Percentiles rank a stretch among this genome's conserved stretches.
Evolutionary conservation across 129 eudicot genomes (phyloP).

Genomic region (Pittosporum tobira): DNA sequence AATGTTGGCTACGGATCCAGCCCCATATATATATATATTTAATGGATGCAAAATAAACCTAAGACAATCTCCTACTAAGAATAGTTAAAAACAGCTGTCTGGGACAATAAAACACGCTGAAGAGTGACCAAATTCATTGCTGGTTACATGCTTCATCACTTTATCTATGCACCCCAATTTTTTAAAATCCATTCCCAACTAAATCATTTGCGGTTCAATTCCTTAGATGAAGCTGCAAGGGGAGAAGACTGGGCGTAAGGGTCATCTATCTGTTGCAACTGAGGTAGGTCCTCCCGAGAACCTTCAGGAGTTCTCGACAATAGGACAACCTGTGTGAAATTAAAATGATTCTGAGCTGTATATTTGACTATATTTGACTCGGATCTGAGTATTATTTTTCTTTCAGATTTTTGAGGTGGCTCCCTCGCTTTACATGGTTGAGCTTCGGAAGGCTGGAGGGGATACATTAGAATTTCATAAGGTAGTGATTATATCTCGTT

Average conservation of each 20-base stretch:
- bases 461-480: conserved; percentile 95
- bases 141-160: background rate
- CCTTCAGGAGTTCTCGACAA: background rate
- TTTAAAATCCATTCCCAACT: background rate
- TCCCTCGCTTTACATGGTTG: conserved; percentile 90
- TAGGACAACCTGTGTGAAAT: background rate
- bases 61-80: no score
- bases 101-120: no score
- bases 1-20: no score
- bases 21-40: no score
- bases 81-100: no score
- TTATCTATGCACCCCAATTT: background rate
- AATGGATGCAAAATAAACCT: no score
- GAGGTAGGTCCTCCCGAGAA: conserved; percentile 43
- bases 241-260: conserved; percentile 95
- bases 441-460: conserved; percentile 90
- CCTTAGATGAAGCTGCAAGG: conserved; percentile 85
- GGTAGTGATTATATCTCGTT: conserved; percentile 26
- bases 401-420: conserved; percentile 87
- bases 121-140: no score
- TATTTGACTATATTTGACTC: background rate
- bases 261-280: conserved; percentile 86
- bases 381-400: background rate
- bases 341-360: no score
- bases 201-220: background rate